phyloP scores from a whole-genome alignment of 2,329 filamentous ascomycete genomes.

The Penicillium sp. region DNA sequence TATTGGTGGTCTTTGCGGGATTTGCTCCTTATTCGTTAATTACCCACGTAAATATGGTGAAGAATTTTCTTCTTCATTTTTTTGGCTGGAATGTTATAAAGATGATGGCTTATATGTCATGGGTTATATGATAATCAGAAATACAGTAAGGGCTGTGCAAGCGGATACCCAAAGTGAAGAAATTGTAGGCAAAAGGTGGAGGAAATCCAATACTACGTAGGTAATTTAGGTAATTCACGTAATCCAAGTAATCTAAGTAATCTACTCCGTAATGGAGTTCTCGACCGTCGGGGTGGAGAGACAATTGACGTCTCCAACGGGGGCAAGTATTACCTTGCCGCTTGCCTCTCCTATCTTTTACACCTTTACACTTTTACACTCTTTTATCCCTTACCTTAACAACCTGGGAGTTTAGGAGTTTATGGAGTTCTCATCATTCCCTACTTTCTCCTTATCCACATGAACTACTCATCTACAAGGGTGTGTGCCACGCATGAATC shows the following conservation, averaged over 20 bases:
- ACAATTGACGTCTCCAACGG: background rate
- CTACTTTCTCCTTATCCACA: background rate
- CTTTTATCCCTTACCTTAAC: background rate
- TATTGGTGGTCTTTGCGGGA: background rate
- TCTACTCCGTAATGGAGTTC: background rate
- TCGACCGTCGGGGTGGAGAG: background rate
- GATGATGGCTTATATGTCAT: too few species aligned
- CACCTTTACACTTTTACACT: background rate
- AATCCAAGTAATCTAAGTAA: too few species aligned
- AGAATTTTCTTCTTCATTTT: background rate
- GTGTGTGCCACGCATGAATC: slow-evolving; percentile 14
- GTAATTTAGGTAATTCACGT: too few species aligned
- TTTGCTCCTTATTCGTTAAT: background rate
- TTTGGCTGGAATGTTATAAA: background rate
- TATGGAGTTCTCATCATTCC: background rate
- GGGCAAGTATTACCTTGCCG: slow-evolving; percentile 1
- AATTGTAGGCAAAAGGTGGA: background rate
- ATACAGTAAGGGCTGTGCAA: background rate
- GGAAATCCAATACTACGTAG: background rate
- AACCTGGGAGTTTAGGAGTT: background rate
- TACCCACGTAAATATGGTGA: background rate
- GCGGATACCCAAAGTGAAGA: background rate
- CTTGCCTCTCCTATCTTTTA: slow-evolving; percentile 5
- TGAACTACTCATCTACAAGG: slow-evolving; percentile 8
- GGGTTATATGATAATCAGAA: background rate